These are phyloP conservation scores for Pinus taeda DNA, from an alignment of 75 land plant genomes.

Conservation along the genomic window DNA sequence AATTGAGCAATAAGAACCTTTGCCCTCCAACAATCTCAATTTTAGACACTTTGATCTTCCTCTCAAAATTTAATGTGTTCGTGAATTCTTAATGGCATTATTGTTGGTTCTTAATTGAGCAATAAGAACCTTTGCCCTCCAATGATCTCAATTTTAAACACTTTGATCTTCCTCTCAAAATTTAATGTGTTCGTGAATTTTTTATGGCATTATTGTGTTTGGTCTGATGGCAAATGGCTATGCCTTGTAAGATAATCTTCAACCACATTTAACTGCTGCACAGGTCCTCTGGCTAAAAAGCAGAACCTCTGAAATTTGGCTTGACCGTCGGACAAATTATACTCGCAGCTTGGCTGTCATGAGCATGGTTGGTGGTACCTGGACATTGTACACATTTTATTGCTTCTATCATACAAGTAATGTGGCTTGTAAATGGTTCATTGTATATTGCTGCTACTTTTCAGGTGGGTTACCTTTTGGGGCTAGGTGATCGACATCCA, in stretches of 20 bases:
- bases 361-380: slow-evolving; percentile 81
- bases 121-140: too few species aligned
- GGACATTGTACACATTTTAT: too few species aligned
- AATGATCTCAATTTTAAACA: neutral
- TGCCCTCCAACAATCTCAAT: too few species aligned
- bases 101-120: too few species aligned
- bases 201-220: too few species aligned
- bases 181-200: neutral
- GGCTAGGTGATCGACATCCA: slow-evolving; percentile 98
- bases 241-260: too few species aligned
- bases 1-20: too few species aligned
- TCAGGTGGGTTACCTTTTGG: slow-evolving; percentile 97
- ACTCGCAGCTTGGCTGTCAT: slow-evolving; percentile 98
- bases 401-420: too few species aligned
- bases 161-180: neutral
- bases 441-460: neutral
- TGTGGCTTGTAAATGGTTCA: neutral
- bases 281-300: slow-evolving; percentile 99
- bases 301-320: slow-evolving; percentile 96
- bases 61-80: too few species aligned
- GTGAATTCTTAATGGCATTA: too few species aligned
- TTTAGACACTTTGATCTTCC: too few species aligned
- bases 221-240: too few species aligned
- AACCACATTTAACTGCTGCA: neutral
- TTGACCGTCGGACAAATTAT: slow-evolving; percentile 93